Evolutionary conservation across 1,284 basidiomycete genomes (phyloP), one percentile per base, ranked within the genome.

Genomic region (Ustilago curta): DNA sequence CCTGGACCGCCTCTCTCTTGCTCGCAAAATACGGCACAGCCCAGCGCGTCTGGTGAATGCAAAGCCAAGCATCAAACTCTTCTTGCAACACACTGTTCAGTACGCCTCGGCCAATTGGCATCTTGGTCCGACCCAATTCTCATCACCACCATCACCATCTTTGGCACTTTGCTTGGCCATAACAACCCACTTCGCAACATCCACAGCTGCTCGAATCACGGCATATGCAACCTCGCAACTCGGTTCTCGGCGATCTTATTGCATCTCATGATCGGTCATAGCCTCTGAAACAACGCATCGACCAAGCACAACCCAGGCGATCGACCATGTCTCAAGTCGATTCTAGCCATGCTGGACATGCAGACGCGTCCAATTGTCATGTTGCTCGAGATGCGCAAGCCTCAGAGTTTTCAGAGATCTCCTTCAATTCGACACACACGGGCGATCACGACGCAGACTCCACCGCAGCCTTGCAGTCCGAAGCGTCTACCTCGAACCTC

Each of bases 371-470:
- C 4, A 23, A 19, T n/a, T 23, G 35, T 11, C 49, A 45, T 27
- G 31, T 25, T 18, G 50, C 54, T 9, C 40, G 51, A 19, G 65
- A 50, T 19, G 27, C 43, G 12, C 39, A 55, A 37, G 35, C 48
- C 6, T 62, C 71, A n/a, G 66, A 58, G 19, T 49, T 44, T 18
- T 67, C 60, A n/a, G 68, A 70, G 6, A 25, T 62, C 42, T 67
- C 64, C 0, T 61, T 64, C 29, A 25, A 48, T 14, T 67, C 68
- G 11, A 57, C 39, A 1, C 6, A 59, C 0, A 54, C 67, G 18
- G 60, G 52, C 3, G 50, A 59, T 11, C 59, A 62, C 2, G 56
- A 64, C 21, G 52, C 11, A 9, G 53, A 59, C 44, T n/a, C 40
- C 2, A 50, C 31, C 11, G 32, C 40, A 11, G 57, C 70, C 14